Base-by-base conservation (phyloP, 768 basidiomycete genomes). In the Kondoa subrosea region DNA sequence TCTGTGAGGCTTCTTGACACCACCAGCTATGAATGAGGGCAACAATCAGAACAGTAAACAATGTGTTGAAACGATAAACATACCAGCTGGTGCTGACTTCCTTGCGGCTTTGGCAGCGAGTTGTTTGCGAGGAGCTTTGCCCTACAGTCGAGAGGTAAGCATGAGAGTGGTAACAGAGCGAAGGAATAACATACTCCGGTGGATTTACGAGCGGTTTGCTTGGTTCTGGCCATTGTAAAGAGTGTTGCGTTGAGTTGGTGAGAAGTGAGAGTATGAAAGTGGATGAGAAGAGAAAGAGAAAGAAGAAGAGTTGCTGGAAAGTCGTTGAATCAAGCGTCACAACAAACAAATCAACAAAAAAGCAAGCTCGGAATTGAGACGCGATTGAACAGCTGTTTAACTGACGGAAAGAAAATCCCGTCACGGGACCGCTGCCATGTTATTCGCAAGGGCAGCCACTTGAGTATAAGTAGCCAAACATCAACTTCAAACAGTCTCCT, bases 41-140 rank as follows among this genome's bases (percentile, higher is more conserved):
- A 40, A 75, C 88, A 40, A 87, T n/a, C n/a, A n/a, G n/a, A n/a
- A n/a, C n/a, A n/a, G n/a, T n/a, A n/a, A n/a, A n/a, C n/a, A 87
- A 82, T 92, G 92, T 74, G 89, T 84, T 67, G 91, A 91, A 58
- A 89, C 90, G 82, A 92, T 93, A 83, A 66, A 83, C 83, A 75
- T 84, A 83, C 70, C n/a, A n/a, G 82, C 83, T 64, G 71, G 70
- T 57, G 73, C 71, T 4, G 74, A 75, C 68, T 73, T 74, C 66
- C 71, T 71, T 40, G 73, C 71, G 68, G 72, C 74, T 67, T 75
- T 93, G 80, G 90, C 89, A 26, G 91, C 90, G 80, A 93, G 85
- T 80, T 91, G 89, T 79, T 91, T 91, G 82, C 89, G 87, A 68
- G 89, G 89, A 33, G 78, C 79, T 79, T 77, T 74, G n/a, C n/a